These are phyloP conservation scores for Ceratocystis variospora DNA, from an alignment of 2,329 filamentous ascomycete genomes.

Conservation along the genomic window DNA sequence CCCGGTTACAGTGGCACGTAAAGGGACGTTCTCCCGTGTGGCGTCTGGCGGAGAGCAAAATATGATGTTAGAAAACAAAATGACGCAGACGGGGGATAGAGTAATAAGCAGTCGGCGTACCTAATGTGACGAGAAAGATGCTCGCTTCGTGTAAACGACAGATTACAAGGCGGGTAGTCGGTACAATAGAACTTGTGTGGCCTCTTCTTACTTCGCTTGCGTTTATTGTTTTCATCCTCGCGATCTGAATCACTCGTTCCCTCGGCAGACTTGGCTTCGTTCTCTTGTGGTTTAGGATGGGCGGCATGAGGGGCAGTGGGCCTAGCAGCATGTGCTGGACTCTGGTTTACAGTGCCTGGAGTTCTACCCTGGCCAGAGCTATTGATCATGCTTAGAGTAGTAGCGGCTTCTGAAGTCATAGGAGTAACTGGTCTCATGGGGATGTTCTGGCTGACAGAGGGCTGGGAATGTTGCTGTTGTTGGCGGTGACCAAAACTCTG, in stretches of 20 bases:
- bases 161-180: conserved; percentile 80
- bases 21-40: conserved; percentile 96
- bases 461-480: conserved; percentile 18
- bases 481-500: conserved; percentile 19
- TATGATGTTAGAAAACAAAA: conserved; percentile 4
- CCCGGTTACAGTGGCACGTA: conserved; percentile 83
- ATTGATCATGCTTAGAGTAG: conserved; percentile 11
- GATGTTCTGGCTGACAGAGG: background rate
- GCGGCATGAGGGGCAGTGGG: background rate
- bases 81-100: background rate
- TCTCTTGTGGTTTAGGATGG: background rate
- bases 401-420: conserved; percentile 13
- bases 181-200: conserved; percentile 93
- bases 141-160: conserved; percentile 93
- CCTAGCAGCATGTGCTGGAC: background rate
- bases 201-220: conserved; percentile 78
- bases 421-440: conserved; percentile 14
- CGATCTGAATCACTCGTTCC: conserved; percentile 14
- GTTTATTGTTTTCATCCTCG: conserved; percentile 43
- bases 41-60: conserved; percentile 46
- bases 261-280: conserved; percentile 8
- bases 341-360: background rate
- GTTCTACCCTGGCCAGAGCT: background rate
- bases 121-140: conserved; percentile 90
- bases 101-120: conserved; percentile 31